Base-by-base conservation (phyloP, 2,329 filamentous ascomycete genomes). In the Drechslerella dactyloides region DNA sequence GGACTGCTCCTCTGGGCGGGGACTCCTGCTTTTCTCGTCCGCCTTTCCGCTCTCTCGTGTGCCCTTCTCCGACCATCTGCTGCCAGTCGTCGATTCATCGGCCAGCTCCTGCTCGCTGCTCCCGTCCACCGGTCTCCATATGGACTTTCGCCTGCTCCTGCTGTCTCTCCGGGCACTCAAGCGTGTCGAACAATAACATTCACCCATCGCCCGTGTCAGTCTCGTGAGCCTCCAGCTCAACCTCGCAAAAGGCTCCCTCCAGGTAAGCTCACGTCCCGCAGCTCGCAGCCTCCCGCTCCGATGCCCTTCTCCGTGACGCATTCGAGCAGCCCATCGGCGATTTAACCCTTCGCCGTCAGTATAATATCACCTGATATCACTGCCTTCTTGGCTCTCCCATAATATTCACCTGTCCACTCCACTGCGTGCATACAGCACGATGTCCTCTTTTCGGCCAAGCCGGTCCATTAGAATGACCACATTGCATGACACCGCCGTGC, bases 121-220 rank as follows among this genome's bases (percentile, higher is more conserved):
- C 5, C 15, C 13, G 37, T 42, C 2, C 5, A 15, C 4, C 37
- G 13, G 37, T 42, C 37, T 44, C 51, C 56, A 55, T 69, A 69
- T 69, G 64, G 64, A 61, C 64, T 53, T 69, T 69, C 54, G 58
- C 46, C 21, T 63, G 65, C 58, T 69, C 23, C 40, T 27, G 53
- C 53, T 63, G 65, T 58, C 61, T 33, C 27, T 33, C 3, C 27
- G 8, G 30, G 59, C 23, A 55, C 19, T 68, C 51, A 54, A 60
- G 35, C 30, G 23, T 19, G 42, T 56, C 54, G 37, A 55, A 27
- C 63, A 57, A 69, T 69, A 69, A 69, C 64, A 61, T 61, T 51
- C 50, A 50, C 51, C 33, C 53, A 19, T 8, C 27, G 4, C 3
- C 27, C 15, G 37, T 13, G 15, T 42, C 37, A 13, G 13, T 42